Percentiles rank a stretch among this genome's conserved stretches.
These are phyloP conservation scores for Cytospora mali DNA, from an alignment of 2,329 filamentous ascomycete species.

Conservation along the genomic window DNA sequence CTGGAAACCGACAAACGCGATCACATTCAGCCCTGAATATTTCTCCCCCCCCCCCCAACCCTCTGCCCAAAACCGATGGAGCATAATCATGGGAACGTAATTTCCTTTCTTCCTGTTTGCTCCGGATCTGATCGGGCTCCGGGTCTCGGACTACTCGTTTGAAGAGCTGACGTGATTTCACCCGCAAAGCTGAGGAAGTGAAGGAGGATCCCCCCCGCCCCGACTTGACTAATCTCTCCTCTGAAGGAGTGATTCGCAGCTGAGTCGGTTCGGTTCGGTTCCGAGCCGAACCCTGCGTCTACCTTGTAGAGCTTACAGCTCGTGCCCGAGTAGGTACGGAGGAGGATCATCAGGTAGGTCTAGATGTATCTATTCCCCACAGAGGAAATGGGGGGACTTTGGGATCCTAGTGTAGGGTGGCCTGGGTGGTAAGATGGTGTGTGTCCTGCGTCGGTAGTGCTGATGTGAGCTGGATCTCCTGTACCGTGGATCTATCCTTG, in stretches of 20 bases:
- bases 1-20: too few species aligned
- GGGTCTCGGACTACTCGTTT: not conserved
- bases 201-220: not conserved
- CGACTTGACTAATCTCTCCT: not conserved
- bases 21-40: too few species aligned
- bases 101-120: not conserved
- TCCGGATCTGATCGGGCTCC: not conserved
- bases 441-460: conserved; percentile 23
- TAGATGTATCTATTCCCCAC: conserved; percentile 10
- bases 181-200: not conserved
- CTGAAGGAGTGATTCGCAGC: conserved; percentile 4
- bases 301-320: too few species aligned
- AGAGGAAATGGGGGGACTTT: not conserved
- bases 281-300: not conserved
- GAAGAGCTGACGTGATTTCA: not conserved
- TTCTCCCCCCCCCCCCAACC: too few species aligned
- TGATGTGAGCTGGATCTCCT: conserved; percentile 19
- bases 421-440: not conserved
- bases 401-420: too few species aligned
- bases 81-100: too few species aligned
- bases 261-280: conserved; percentile 7
- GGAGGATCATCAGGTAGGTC: conserved; percentile 3
- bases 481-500: conserved; percentile 11
- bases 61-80: too few species aligned
- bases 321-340: not conserved